Evolutionary conservation across 2,329 filamentous ascomycete species (phyloP).

Genomic region (Epichloe hybrida): DNA sequence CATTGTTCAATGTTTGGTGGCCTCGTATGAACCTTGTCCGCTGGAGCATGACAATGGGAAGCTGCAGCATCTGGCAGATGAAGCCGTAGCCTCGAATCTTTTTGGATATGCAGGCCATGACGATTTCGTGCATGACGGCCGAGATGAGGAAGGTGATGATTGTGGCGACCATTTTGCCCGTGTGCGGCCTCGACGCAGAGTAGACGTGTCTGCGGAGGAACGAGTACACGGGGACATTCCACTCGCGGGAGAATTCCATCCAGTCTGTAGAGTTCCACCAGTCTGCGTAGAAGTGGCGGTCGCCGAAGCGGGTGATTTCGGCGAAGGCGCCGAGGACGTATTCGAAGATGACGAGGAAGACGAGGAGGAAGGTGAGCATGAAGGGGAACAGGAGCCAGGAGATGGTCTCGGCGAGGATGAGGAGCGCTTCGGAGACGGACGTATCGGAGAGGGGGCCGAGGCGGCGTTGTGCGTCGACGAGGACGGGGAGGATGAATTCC

Average conservation of each 20-base stretch:
- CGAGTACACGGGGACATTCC: conserved; percentile 95
- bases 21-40: conserved; percentile 63
- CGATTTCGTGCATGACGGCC: conserved; percentile 80
- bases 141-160: conserved; percentile 85
- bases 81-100: conserved; percentile 93
- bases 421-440: conserved; percentile 47
- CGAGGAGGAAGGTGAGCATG: conserved; percentile 87
- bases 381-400: conserved; percentile 90
- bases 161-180: conserved; percentile 67
- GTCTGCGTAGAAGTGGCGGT: conserved; percentile 81
- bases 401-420: conserved; percentile 81
- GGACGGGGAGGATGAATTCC: conserved; percentile 87
- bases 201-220: conserved; percentile 95
- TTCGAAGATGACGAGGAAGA: conserved; percentile 97
- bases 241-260: conserved; percentile 92
- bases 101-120: conserved; percentile 97
- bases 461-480: conserved; percentile 52
- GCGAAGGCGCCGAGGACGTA: conserved; percentile 91
- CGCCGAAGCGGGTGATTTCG: conserved; percentile 85
- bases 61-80: conserved; percentile 87
- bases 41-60: conserved; percentile 89
- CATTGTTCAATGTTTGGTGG: conserved; percentile 69
- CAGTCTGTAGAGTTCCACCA: conserved; percentile 73
- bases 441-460: conserved; percentile 29
- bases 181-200: conserved; percentile 60